Base-by-base conservation (phyloP, 192 early-diverging fungal genomes). In the Linnemannia hyalina region DNA sequence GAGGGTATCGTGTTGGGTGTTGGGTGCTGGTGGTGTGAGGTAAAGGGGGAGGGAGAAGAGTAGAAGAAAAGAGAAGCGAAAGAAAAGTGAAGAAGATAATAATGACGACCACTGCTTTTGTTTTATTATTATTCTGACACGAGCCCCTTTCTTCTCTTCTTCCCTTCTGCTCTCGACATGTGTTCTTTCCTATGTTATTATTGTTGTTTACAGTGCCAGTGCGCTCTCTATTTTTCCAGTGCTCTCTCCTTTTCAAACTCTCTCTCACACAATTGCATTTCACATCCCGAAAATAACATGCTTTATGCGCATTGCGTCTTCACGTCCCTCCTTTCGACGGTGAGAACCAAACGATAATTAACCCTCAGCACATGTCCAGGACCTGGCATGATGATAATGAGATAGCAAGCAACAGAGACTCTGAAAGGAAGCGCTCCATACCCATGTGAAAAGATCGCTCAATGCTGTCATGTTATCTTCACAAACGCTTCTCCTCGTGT, bases 401-500 rank as follows among this genome's bases (percentile, higher is more conserved):
- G 63, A 41, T 44, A 70, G 63, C 32, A 35, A 40, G 40, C 15
- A 38, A 54, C 18, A 68, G 54, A 49, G 11, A 26, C 44, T 46
- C 44, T 18, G 23, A 47, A 44, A 60, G 44, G 44, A 68, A 68
- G 57, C 41, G 13, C 29, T 38, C 35, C 10, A 11, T 65, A 65
- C 60, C 60, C 60, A 65, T 32, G 60, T 65, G 60, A 65, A 65
- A 65, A 65, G 60, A 65, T 65, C 29, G 26, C 60, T 65, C 29
- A 65, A 32, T 32, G 60, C 29, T 29, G 32, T 65, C 60, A 32
- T 32, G 60, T 10, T 29, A 65, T 65, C 60, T 26, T 32, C 9
- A 46, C 6, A 15, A 3, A 29, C n/a, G 35, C 29, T 3, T 32
- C n/a, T 32, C 60, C 60, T 65, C 60, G 60, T 65, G 60, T 32